Conservation (phyloP, 106 monocot genomes). For the Dioscorea alata region DNA sequence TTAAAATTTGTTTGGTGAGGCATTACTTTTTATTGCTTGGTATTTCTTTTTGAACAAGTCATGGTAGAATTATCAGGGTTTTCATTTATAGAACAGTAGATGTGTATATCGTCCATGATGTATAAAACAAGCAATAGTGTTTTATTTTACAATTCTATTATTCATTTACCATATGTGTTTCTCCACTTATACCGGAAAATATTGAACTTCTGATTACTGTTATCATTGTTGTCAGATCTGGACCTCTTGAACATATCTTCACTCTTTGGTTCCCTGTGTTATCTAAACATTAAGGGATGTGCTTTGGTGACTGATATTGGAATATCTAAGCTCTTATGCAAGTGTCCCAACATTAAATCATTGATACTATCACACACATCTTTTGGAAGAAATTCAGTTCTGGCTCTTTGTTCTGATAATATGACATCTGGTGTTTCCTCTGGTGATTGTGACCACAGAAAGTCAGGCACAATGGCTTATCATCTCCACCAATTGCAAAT, state of each 20-base stretch:
- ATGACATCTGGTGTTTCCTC: neutral
- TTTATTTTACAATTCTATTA: no score
- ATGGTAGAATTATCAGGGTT: no score
- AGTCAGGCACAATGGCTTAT: slow-evolving; percentile 31
- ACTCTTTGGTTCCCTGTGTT: slow-evolving; percentile 25
- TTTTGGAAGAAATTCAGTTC: slow-evolving; percentile 49
- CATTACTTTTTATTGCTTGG: neutral
- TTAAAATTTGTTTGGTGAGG: neutral
- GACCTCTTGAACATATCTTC: slow-evolving; percentile 37
- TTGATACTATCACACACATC: slow-evolving; percentile 59
- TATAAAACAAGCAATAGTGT: no score
- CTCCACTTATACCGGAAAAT: no score
- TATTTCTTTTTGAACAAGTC: no score
- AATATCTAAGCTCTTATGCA: slow-evolving; percentile 52
- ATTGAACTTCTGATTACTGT: neutral
- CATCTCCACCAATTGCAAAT: slow-evolving; percentile 57
- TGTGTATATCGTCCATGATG: no score
- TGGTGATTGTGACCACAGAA: slow-evolving; percentile 8
- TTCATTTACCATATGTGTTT: no score
- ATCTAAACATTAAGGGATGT: slow-evolving; percentile 70
- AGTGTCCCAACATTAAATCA: slow-evolving; percentile 35
- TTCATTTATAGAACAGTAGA: no score
- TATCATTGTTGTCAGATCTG: slow-evolving; percentile 31
- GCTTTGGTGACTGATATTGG: slow-evolving; percentile 49
- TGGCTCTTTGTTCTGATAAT: slow-evolving; percentile 34